phyloP scores from a whole-genome alignment of 805 yeast species.

The Wickerhamomyces chaumierensis region DNA sequence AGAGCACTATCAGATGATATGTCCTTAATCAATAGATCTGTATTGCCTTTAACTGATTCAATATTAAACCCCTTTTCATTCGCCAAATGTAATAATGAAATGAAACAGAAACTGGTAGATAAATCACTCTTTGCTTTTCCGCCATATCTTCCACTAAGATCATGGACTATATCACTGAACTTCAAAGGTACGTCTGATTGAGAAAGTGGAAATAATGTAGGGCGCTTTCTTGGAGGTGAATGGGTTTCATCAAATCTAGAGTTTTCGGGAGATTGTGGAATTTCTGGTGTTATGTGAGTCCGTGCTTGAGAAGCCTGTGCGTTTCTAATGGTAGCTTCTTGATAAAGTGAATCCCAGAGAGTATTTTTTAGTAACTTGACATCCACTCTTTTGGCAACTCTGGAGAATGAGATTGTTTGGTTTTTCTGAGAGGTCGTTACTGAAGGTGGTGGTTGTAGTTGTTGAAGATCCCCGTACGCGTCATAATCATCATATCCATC shows the following conservation, averaged over 20 bases:
- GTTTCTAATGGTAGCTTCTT: conserved; percentile 7
- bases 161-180: conserved; percentile 38
- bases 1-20: not conserved
- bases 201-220: not conserved
- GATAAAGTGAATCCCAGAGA: conserved; percentile 51
- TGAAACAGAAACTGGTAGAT: conserved; percentile 78
- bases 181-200: conserved; percentile 6
- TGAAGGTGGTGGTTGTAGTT: conserved; percentile 13
- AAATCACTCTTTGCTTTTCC: conserved; percentile 48
- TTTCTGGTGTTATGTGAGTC: not conserved
- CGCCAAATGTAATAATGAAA: conserved; percentile 75
- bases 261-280: not conserved
- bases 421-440: conserved; percentile 13
- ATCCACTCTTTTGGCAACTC: conserved; percentile 71
- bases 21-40: conserved; percentile 12
- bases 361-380: conserved; percentile 66
- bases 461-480: conserved; percentile 11
- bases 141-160: conserved; percentile 42
- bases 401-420: conserved; percentile 43
- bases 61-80: conserved; percentile 71
- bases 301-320: not conserved
- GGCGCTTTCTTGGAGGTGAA: not conserved
- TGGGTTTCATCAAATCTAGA: not conserved
- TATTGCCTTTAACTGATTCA: conserved; percentile 24
- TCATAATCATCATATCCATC: conserved; percentile 21